Percentiles rank a stretch among this genome's conserved stretches.
phyloP scores from a whole-genome alignment of 352 stramenopile genomes.

The Thraustochytrium aureum region DNA sequence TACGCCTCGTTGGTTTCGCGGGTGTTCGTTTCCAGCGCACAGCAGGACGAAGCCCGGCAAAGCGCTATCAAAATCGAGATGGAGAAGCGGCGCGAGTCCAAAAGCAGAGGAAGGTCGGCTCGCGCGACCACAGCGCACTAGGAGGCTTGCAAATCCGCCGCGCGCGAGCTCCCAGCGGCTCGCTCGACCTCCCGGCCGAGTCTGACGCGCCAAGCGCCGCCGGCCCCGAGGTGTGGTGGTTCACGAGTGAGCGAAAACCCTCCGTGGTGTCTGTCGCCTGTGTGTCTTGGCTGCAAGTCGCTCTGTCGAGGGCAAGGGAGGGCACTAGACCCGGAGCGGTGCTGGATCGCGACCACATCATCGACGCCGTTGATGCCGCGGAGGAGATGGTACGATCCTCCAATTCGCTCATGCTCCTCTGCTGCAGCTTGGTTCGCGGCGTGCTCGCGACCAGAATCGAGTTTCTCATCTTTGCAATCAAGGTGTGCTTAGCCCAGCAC shows the following conservation, averaged over 20 bases:
- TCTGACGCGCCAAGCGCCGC: no score
- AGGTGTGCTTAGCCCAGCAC: slow-evolving; percentile 6
- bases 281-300: background rate
- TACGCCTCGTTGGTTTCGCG: background rate
- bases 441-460: background rate
- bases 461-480: slow-evolving; percentile 20
- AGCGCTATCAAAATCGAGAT: no score
- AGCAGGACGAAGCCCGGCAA: no score
- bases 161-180: no score
- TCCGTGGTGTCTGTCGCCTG: background rate
- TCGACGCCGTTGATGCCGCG: slow-evolving; percentile 27
- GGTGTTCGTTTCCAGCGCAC: no score
- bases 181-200: no score
- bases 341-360: no score
- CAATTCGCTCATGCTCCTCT: background rate
- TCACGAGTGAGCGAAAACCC: background rate
- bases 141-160: no score
- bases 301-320: background rate
- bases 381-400: slow-evolving; percentile 40
- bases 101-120: no score
- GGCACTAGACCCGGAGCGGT: no score
- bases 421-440: background rate
- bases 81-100: no score
- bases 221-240: background rate
- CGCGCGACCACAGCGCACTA: no score